These are phyloP conservation scores for Quercus berberidifolia DNA, from an alignment of 306 rosid species.

Conservation along the genomic window DNA sequence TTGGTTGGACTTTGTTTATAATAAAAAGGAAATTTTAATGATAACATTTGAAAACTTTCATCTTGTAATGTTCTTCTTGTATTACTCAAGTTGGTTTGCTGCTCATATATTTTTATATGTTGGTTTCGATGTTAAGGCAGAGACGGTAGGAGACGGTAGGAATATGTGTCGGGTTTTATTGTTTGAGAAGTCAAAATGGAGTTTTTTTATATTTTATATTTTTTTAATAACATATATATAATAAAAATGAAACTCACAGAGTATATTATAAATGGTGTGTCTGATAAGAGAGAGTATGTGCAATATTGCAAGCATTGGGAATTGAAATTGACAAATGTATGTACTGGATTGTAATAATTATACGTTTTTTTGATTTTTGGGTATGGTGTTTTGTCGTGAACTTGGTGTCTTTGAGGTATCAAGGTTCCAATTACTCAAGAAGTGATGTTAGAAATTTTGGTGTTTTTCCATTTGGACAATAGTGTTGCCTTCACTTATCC, in stretches of 20 bases:
- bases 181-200: constrained; percentile 61
- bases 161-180: constrained; percentile 78
- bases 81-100: constrained; percentile 4
- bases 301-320: constrained; percentile 12
- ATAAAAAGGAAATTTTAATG: constrained; percentile 8
- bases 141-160: constrained; percentile 61
- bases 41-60: constrained; percentile 38
- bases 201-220: not conserved
- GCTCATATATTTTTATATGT: not conserved
- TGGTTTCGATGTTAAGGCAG: constrained; percentile 38
- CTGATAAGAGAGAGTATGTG: not conserved
- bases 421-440: constrained; percentile 31
- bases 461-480: constrained; percentile 9
- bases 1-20: constrained; percentile 42
- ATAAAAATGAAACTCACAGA: too few species aligned
- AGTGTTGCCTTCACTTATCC: constrained; percentile 16
- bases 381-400: constrained; percentile 41
- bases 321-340: constrained; percentile 19
- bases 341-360: not conserved
- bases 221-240: not conserved
- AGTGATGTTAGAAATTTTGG: constrained; percentile 32
- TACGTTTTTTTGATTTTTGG: constrained; percentile 25
- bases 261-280: too few species aligned
- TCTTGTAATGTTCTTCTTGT: constrained; percentile 29
- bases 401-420: constrained; percentile 37